phyloP scores from a whole-genome alignment of 805 yeast genomes.

The Ogataea neopini region DNA sequence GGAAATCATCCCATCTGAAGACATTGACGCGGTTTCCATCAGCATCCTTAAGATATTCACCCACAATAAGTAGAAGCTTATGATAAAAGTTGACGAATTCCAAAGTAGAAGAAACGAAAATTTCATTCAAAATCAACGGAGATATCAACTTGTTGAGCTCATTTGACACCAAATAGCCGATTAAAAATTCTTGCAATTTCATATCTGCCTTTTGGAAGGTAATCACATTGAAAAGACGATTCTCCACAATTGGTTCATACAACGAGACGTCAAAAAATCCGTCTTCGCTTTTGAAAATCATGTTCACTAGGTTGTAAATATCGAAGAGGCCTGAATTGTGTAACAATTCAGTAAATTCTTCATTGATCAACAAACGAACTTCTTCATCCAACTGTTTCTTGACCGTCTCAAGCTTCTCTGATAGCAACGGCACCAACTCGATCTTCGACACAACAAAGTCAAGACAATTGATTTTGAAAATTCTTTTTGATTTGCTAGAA shows the following conservation, averaged over 20 bases:
- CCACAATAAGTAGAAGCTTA: conserved; percentile 39
- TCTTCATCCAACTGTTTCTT: conserved; percentile 37
- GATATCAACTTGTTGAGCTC: conserved; percentile 59
- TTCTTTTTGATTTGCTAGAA: conserved; percentile 33
- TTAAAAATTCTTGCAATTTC: conserved; percentile 52
- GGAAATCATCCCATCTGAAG: conserved; percentile 56
- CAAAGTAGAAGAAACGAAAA: conserved; percentile 50
- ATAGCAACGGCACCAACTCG: conserved; percentile 45
- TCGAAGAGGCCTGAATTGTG: conserved; percentile 56
- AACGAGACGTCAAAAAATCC: conserved; percentile 59
- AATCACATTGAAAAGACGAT: conserved; percentile 51
- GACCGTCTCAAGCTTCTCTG: conserved; percentile 38
- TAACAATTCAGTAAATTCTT: conserved; percentile 51
- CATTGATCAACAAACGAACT: conserved; percentile 41
- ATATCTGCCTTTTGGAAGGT: conserved; percentile 45
- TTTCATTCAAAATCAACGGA: conserved; percentile 59
- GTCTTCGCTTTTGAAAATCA: conserved; percentile 69
- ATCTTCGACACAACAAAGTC: conserved; percentile 60
- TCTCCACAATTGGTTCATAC: conserved; percentile 66
- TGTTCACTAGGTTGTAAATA: conserved; percentile 62
- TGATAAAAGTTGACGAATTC: conserved; percentile 50
- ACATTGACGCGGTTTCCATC: conserved; percentile 29
- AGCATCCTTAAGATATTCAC: conserved; percentile 38
- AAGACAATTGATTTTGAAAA: conserved; percentile 57
- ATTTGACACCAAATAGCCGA: conserved; percentile 61